phyloP scores from a whole-genome alignment of 805 yeast species.

The Komagataella phaffii region DNA sequence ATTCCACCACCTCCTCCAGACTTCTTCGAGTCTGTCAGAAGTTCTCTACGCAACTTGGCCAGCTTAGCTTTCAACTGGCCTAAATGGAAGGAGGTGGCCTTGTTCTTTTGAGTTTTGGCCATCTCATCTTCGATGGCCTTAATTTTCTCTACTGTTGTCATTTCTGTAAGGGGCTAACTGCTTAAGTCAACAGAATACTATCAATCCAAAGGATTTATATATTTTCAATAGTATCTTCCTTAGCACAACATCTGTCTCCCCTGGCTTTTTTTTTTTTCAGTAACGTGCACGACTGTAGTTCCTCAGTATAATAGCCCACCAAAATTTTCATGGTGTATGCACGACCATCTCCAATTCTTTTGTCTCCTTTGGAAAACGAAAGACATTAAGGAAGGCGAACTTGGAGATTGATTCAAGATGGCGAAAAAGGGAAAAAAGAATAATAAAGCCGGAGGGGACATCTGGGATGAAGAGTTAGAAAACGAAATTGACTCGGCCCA shows the following conservation, averaged over 20 bases:
- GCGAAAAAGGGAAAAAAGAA: constrained; percentile 51
- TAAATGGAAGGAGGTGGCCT: constrained; percentile 93
- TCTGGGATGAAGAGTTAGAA: constrained; percentile 68
- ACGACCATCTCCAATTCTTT: neutral
- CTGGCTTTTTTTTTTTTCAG: neutral
- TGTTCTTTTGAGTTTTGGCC: constrained; percentile 92
- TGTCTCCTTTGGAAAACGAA: neutral
- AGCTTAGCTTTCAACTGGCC: constrained; percentile 95
- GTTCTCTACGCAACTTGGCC: constrained; percentile 89
- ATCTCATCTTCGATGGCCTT: constrained; percentile 92
- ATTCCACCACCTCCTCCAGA: constrained; percentile 88
- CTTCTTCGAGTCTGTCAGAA: constrained; percentile 54
- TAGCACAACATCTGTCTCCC: too few relatives aligned
- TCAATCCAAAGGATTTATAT: neutral
- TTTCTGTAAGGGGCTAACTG: constrained; percentile 10
- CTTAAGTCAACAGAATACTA: neutral
- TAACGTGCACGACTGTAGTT: neutral
- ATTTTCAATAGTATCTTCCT: neutral
- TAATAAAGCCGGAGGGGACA: constrained; percentile 49
- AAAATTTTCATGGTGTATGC: neutral
- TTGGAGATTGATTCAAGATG: constrained; percentile 17
- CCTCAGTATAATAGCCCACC: neutral
- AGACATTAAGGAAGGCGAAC: neutral
- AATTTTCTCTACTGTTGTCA: constrained; percentile 65
- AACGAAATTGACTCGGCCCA: constrained; percentile 37